Base-by-base conservation (phyloP, 805 yeast species). In the Yamadazyma sp. region DNA sequence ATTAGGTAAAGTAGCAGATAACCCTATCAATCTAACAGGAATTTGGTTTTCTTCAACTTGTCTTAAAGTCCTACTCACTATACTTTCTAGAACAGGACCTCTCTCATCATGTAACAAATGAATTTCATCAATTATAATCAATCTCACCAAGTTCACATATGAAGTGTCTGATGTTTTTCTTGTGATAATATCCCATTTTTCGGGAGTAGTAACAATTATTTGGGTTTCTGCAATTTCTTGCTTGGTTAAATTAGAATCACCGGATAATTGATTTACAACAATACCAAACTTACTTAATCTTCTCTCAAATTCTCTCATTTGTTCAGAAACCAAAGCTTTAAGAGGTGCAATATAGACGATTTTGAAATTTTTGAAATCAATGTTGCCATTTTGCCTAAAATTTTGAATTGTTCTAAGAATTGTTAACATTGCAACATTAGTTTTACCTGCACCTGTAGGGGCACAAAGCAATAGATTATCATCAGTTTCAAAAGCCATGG, bases 361-460 rank as follows among this genome's bases (percentile, higher is more conserved):
- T 55, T 86, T 87, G 56, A 85, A 81, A 6, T 70, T 69, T 16
- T 73, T 61, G 16, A 79, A 46, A 16, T 70, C 64, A 8, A 86
- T 55, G n/a, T 66, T 59, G 0, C 81, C 82, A 19, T 69, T 62
- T 4, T 50, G 50, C 49, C 82, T 63, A 52, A 60, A 75, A 31
- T 80, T 70, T 0, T 75, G 62, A 14, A 89, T 53, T 0, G 83
- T 66, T 31, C 82, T 62, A n/a, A 89, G 63, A 4, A 86, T 70
- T 0, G 96, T 69, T 30, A 93, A 60, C 80, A 93, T 76, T 0
- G 99, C 99, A 19, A 93, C 96, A 55, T 93, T 93, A 15, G 98
- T 91, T 56, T 91, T 91, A 64, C 98, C 98, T 2, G 96, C 96
- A 65, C 98, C 98, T 0, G 98, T 91, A 5, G 98, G 98, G 1